These are phyloP conservation scores for Allomyces arbusculus DNA, from an alignment of 192 early-diverging fungal species.

Conservation along the genomic window DNA sequence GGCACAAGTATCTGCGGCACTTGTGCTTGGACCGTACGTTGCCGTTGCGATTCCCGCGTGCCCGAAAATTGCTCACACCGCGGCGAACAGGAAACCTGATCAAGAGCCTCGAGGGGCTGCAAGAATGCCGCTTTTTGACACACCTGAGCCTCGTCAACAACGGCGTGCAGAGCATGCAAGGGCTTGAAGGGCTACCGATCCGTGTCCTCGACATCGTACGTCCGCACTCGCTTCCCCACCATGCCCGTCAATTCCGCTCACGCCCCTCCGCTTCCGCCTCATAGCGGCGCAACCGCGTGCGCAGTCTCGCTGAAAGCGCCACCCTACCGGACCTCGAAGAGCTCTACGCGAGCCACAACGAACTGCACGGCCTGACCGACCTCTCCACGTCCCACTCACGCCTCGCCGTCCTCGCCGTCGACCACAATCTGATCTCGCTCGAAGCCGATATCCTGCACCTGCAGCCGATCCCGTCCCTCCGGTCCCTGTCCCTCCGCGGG, in stretches of 20 bases:
- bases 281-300: background rate
- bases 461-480: constrained; percentile 10
- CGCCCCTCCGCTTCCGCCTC: too few species aligned
- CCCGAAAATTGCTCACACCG: too few species aligned
- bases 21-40: constrained; percentile 19
- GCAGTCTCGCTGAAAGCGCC: background rate
- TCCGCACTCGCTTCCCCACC: background rate
- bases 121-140: background rate
- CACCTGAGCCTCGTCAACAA: constrained; percentile 17
- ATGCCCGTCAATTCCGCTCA: too few species aligned
- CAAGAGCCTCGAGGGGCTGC: background rate
- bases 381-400: constrained; percentile 6
- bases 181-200: background rate
- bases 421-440: constrained; percentile 13
- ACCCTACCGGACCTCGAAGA: background rate
- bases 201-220: background rate
- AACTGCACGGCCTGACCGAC: constrained; percentile 5
- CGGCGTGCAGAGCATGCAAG: constrained; percentile 6
- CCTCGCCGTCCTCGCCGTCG: constrained; percentile 13
- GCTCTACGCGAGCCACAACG: background rate
- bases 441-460: constrained; percentile 9
- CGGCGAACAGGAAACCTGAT: background rate
- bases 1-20: constrained; percentile 19
- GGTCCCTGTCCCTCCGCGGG: constrained; percentile 9
- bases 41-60: too few species aligned